Percentiles rank a stretch among this genome's conserved stretches.
These are phyloP conservation scores for Pleurotus pulmonarius DNA, from an alignment of 768 basidiomycete genomes.

Conservation along the genomic window DNA sequence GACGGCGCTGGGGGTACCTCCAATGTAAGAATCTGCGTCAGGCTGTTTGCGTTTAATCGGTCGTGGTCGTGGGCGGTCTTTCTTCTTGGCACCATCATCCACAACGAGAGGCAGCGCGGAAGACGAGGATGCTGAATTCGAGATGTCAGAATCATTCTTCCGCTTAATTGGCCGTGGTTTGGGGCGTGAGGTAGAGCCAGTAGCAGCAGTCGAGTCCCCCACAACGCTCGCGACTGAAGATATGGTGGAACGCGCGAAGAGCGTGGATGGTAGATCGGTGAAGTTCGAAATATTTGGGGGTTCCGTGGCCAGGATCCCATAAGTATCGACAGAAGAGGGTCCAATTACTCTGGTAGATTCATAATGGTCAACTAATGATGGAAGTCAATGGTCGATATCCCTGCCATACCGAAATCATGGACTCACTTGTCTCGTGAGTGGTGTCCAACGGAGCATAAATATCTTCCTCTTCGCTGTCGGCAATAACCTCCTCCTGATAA, in stretches of 20 bases:
- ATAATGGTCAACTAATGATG: background rate
- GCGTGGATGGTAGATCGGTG: background rate
- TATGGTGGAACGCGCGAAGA: background rate
- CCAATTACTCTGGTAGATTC: background rate
- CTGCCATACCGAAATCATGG: background rate
- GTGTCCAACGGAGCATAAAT: background rate
- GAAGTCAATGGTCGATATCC: too few species aligned
- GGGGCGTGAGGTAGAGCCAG: slow-evolving; percentile 2
- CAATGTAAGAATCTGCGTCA: background rate
- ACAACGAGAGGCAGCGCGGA: background rate
- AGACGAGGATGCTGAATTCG: background rate
- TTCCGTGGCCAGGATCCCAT: background rate
- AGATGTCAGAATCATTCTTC: slow-evolving; percentile 1
- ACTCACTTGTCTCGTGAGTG: background rate
- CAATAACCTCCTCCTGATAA: slow-evolving; percentile 40
- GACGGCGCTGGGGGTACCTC: too few species aligned
- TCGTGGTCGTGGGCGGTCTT: background rate
- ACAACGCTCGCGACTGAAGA: slow-evolving; percentile 11
- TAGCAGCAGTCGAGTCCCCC: slow-evolving; percentile 9
- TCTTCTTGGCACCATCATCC: slow-evolving; percentile 1
- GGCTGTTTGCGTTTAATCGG: background rate
- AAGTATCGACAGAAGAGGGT: background rate
- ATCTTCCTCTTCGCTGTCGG: slow-evolving; percentile 44
- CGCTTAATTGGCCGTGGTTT: slow-evolving; percentile 9
- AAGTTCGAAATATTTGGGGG: background rate